Evolutionary conservation across 345 rosid genomes (phyloP).

Genomic region (Diplotaxis tenuifolia): DNA sequence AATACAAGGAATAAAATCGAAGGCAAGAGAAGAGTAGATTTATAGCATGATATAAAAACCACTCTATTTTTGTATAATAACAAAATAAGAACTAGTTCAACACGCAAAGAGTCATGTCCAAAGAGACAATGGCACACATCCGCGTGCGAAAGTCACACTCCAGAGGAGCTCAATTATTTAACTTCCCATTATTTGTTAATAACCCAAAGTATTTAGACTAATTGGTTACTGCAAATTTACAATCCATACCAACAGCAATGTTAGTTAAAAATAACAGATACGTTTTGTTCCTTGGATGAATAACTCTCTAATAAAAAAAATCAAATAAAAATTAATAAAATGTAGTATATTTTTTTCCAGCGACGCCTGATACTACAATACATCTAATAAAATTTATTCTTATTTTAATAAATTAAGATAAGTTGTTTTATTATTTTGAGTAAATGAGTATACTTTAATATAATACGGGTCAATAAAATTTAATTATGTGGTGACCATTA

Average conservation of each 20-base stretch:
- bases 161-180: not conserved
- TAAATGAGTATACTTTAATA: not conserved
- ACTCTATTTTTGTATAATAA: not conserved
- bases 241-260: not conserved
- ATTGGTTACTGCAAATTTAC: not conserved
- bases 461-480: not conserved
- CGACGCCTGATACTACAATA: not conserved
- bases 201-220: not conserved
- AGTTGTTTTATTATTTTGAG: not conserved
- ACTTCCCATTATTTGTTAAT: not conserved
- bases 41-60: not conserved
- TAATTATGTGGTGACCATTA: not conserved
- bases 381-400: not conserved
- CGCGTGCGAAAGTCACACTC: slow-evolving; percentile 16
- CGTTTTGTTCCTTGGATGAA: not conserved
- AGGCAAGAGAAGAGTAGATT: not conserved
- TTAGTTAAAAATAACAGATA: too few species aligned
- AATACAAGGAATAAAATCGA: not conserved
- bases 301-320: not conserved
- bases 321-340: not conserved
- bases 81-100: not conserved
- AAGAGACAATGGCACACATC: not conserved
- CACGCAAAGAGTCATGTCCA: slow-evolving; percentile 1
- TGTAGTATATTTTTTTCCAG: not conserved
- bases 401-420: not conserved